Base-by-base conservation (phyloP, 345 rosid genomes). In the Ceriops zippeliana region DNA sequence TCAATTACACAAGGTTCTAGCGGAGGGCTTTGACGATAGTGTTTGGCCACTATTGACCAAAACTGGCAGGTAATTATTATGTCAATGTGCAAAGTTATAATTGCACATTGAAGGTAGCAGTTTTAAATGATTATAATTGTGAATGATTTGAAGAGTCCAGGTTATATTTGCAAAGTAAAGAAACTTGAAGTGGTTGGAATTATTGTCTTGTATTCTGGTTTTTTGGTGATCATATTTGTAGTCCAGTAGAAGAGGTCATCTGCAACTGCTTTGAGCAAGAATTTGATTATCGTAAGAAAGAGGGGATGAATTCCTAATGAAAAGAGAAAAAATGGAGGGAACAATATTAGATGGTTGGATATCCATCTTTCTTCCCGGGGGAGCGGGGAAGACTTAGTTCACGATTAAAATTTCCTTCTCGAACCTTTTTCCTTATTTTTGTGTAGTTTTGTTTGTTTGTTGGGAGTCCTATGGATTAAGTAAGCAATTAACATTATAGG, bases 31-130 rank as follows among this genome's bases (percentile, higher is more conserved):
- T 52, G 96, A 95, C 57, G 96, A 95, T 70, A 75, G 80, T 51
- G 49, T 86, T 52, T 95, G 96, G 97, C 79, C 95, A 24, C 80
- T 95, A 30, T 89, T 86, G 81, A 79, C 90, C 38, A 88, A 84
- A 87, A 83, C 90, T 61, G 97, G 96, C 63, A 91, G 93, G 97
- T 91, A 76, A 67, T 28, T 57, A 4, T 8, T 35, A 30, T 61
- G 35, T 24, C 20, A 46, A 10, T 26, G 53, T 61, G 16, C 27
- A 24, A 24, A 24, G 26, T 24, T 24, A 24, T 24, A 24, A 24
- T 24, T 24, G 26, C 26, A 24, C 26, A 24, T 24, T 24, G 26
- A 24, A 24, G 26, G 26, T 24, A 24, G 26, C 26, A 30, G 17
- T 51, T 52, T 34, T 4, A 27, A 19, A 16, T 7, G 30, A 52